phyloP scores from a whole-genome alignment of 2,329 filamentous ascomycete genomes.

The Chrysoporthe cubensis region DNA sequence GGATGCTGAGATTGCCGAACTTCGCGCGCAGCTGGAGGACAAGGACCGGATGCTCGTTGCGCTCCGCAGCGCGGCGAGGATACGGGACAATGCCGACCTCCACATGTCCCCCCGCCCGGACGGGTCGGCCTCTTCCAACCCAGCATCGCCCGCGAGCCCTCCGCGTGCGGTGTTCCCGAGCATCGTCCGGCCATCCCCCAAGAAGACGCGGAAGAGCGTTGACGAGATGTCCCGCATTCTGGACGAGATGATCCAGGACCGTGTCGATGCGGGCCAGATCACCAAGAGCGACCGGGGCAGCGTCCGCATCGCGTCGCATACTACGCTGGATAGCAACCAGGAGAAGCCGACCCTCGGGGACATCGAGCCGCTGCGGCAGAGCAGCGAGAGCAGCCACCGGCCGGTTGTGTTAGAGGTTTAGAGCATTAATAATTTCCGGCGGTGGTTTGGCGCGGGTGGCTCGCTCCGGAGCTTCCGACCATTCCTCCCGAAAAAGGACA shows the following conservation, averaged over 20 bases:
- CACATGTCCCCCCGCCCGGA: slow-evolving; percentile 41
- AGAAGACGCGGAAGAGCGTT: slow-evolving; percentile 65
- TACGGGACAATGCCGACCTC: slow-evolving; percentile 72
- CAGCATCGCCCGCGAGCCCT: slow-evolving; percentile 36
- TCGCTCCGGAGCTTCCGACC: slow-evolving; percentile 2
- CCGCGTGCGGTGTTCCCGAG: slow-evolving; percentile 31
- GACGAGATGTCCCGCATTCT: slow-evolving; percentile 93
- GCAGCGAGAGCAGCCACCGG: slow-evolving; percentile 28
- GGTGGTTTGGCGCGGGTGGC: slow-evolving; percentile 12
- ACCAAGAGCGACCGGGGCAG: slow-evolving; percentile 70
- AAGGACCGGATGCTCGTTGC: slow-evolving; percentile 93
- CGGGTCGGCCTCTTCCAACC: slow-evolving; percentile 9
- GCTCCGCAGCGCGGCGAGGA: slow-evolving; percentile 81
- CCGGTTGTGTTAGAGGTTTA: slow-evolving; percentile 27
- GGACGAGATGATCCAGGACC: slow-evolving; percentile 94
- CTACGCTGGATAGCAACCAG: slow-evolving; percentile 35
- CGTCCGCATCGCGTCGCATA: slow-evolving; percentile 55
- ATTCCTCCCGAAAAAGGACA: background rate
- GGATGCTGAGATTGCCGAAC: slow-evolving; percentile 87
- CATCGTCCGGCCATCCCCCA: slow-evolving; percentile 34
- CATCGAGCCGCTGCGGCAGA: slow-evolving; percentile 46
- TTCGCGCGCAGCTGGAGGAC: slow-evolving; percentile 88
- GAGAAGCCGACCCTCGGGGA: slow-evolving; percentile 38
- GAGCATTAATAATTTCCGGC: slow-evolving; percentile 25
- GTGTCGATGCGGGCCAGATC: slow-evolving; percentile 75